Percentiles rank a stretch among this genome's conserved stretches.
Evolutionary conservation across 805 yeast species (phyloP).

Genomic region (Myxozyma lipomycoides): DNA sequence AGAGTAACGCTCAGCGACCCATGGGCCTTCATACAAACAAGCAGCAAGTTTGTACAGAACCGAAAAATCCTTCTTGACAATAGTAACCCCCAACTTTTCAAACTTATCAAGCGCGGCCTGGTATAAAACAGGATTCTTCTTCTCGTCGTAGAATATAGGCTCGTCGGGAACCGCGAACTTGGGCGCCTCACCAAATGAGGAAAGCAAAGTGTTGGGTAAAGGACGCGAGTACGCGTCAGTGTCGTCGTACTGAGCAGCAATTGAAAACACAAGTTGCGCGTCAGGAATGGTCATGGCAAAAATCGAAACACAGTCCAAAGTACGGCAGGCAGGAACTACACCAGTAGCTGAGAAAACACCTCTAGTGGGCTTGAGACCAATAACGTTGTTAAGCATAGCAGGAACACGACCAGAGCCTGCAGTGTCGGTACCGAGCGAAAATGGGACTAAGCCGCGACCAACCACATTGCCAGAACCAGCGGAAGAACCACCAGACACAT

Average conservation of each 20-base stretch:
- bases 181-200: slow-evolving; percentile 55
- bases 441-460: slow-evolving; percentile 82
- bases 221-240: slow-evolving; percentile 77
- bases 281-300: slow-evolving; percentile 74
- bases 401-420: slow-evolving; percentile 99
- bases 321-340: slow-evolving; percentile 96
- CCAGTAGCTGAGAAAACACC: slow-evolving; percentile 85
- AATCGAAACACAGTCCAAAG: slow-evolving; percentile 87
- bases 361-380: slow-evolving; percentile 89
- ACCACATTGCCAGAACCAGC: slow-evolving; percentile 95
- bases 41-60: slow-evolving; percentile 77
- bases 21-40: slow-evolving; percentile 93
- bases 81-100: slow-evolving; percentile 52
- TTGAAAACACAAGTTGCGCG: slow-evolving; percentile 71
- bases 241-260: slow-evolving; percentile 69
- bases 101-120: slow-evolving; percentile 56
- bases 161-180: slow-evolving; percentile 71
- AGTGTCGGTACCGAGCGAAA: slow-evolving; percentile 91
- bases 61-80: slow-evolving; percentile 64
- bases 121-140: slow-evolving; percentile 68
- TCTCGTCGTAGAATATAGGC: slow-evolving; percentile 77
- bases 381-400: slow-evolving; percentile 84
- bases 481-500: slow-evolving; percentile 92
- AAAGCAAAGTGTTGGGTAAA: slow-evolving; percentile 62
- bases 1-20: slow-evolving; percentile 94